Evolutionary conservation across 768 basidiomycete genomes (phyloP).

Genomic region (Serendipita indica): DNA sequence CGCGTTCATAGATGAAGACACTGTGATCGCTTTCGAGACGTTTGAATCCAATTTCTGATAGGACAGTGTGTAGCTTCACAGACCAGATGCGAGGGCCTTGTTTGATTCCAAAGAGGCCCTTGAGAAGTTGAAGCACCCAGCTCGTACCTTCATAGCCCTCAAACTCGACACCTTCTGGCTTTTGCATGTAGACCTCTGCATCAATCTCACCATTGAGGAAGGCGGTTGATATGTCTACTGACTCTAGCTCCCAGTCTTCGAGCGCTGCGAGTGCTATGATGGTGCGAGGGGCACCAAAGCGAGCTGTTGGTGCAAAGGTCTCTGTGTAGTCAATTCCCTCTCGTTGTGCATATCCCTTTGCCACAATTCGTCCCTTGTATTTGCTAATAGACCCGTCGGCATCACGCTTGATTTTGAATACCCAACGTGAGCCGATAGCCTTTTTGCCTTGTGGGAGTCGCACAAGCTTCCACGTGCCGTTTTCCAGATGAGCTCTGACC

Average conservation of each 20-base stretch:
- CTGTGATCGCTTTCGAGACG: constrained; percentile 5
- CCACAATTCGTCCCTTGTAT: constrained; percentile 25
- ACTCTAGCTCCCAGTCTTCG: constrained; percentile 12
- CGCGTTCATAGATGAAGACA: constrained; percentile 2
- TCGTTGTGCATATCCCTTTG: constrained; percentile 25
- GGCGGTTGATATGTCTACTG: constrained; percentile 10
- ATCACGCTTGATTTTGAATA: constrained; percentile 22
- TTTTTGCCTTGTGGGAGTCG: constrained; percentile 18
- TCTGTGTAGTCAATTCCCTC: constrained; percentile 22
- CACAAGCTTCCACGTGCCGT: constrained; percentile 16
- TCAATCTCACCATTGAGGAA: constrained; percentile 16
- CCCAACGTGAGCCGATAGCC: constrained; percentile 21
- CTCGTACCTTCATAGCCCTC: constrained; percentile 2
- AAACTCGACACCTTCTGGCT: constrained; percentile 15
- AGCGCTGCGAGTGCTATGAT: constrained; percentile 19
- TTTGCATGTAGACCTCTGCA: constrained; percentile 21
- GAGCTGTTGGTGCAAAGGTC: constrained; percentile 20
- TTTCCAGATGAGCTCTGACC: constrained; percentile 11
- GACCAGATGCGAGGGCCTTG: constrained; percentile 5
- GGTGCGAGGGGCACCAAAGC: constrained; percentile 17
- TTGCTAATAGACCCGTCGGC: constrained; percentile 17
- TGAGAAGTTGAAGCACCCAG: constrained; percentile 3
- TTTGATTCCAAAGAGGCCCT: constrained; percentile 2
- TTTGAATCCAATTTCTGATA: background rate
- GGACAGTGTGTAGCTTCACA: background rate